Conservation (phyloP, 2,329 filamentous ascomycete genomes). For the Chalaropsis ovoidea region DNA sequence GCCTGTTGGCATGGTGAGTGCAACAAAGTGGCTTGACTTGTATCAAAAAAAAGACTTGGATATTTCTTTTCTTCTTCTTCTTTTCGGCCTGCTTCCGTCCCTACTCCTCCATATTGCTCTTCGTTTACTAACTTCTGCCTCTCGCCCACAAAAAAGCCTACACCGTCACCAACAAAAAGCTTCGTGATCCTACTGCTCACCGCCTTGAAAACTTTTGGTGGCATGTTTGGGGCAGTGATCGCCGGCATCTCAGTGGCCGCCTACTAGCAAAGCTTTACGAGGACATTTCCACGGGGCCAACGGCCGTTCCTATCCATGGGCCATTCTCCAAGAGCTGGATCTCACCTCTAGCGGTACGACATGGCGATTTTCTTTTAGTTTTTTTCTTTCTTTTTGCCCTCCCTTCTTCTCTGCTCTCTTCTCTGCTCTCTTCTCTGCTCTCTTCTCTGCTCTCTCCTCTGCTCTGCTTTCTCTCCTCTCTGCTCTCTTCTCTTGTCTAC, state of each 20-base stretch:
- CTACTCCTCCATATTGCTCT: background rate
- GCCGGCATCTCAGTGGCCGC: constrained; percentile 43
- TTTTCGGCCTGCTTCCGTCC: constrained; percentile 19
- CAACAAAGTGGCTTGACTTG: constrained; percentile 15
- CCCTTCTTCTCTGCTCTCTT: background rate
- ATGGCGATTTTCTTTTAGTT: too few species aligned
- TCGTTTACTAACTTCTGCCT: constrained; percentile 4
- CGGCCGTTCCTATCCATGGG: constrained; percentile 46
- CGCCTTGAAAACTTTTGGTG: constrained; percentile 57
- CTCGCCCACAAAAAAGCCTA: constrained; percentile 39
- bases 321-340: constrained; percentile 44
- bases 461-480: background rate
- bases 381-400: too few species aligned
- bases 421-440: background rate
- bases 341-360: constrained; percentile 34
- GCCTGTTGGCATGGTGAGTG: constrained; percentile 48
- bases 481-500: background rate
- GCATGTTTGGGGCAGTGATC: constrained; percentile 53
- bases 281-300: constrained; percentile 48
- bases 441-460: background rate
- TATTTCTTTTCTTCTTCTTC: constrained; percentile 10
- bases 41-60: background rate
- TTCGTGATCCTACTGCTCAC: constrained; percentile 52
- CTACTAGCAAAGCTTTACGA: constrained; percentile 47
- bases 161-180: constrained; percentile 48